Evolutionary conservation across 2,329 filamentous ascomycete species (phyloP).

Genomic region (Xylariales sp.): DNA sequence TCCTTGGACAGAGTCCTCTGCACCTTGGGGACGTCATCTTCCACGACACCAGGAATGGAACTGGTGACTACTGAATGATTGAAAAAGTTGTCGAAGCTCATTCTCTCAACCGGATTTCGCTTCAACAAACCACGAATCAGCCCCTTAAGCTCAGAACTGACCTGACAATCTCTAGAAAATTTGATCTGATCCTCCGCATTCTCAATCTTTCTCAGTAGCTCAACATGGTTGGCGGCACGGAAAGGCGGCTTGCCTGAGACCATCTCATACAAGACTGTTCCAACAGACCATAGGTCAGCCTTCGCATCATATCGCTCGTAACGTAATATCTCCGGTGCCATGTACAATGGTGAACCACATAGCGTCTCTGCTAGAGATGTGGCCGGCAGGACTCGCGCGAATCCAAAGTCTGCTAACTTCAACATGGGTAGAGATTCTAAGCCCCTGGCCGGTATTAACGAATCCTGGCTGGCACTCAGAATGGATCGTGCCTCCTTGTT

Average conservation of each 20-base stretch:
- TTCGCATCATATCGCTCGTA: constrained; percentile 98
- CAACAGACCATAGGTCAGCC: constrained; percentile 95
- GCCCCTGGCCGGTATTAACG: constrained; percentile 74
- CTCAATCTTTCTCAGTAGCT: constrained; percentile 88
- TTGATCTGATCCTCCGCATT: constrained; percentile 79
- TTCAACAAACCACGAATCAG: constrained; percentile 79
- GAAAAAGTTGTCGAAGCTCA: constrained; percentile 86
- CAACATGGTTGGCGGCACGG: constrained; percentile 88
- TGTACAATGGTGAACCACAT: constrained; percentile 94
- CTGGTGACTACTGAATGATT: constrained; percentile 64
- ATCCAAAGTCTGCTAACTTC: constrained; percentile 98
- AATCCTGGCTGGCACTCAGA: constrained; percentile 72
- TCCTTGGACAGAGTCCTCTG: constrained; percentile 31
- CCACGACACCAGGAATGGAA: constrained; percentile 75
- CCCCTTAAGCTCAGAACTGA: constrained; percentile 72
- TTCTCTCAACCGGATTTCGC: constrained; percentile 76
- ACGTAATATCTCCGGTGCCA: constrained; percentile 95
- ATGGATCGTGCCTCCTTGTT: constrained; percentile 62
- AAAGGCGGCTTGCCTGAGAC: constrained; percentile 86
- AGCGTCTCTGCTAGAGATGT: constrained; percentile 93
- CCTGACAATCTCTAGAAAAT: constrained; percentile 68
- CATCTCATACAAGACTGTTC: constrained; percentile 95
- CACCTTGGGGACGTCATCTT: constrained; percentile 61
- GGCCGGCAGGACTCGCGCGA: constrained; percentile 83
- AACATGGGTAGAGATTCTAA: constrained; percentile 86